These are phyloP conservation scores for Tricholoma sp. DNA, from an alignment of 768 basidiomycete species.

Conservation along the genomic window DNA sequence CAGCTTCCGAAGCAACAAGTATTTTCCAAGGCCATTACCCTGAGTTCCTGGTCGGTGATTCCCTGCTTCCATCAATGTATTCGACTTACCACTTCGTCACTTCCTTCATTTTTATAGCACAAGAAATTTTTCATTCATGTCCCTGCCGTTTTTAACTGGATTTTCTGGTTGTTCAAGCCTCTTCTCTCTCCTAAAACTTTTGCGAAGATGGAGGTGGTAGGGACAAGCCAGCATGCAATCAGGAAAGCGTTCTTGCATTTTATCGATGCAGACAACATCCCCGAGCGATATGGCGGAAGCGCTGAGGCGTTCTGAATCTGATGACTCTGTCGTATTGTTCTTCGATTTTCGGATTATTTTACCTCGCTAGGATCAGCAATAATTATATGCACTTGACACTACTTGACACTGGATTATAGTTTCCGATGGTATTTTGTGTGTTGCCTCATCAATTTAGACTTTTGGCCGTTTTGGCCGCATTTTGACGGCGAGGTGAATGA, in stretches of 20 bases:
- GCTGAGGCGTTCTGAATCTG: constrained; percentile 43
- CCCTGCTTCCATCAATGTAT: background rate
- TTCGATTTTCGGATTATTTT: background rate
- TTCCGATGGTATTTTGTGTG: no score
- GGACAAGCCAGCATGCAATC: constrained; percentile 54
- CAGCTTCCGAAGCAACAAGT: constrained; percentile 66
- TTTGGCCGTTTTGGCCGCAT: no score
- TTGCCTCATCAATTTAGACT: no score
- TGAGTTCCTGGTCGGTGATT: constrained; percentile 57
- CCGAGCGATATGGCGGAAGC: constrained; percentile 66
- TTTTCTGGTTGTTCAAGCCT: constrained; percentile 82
- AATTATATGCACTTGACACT: no score
- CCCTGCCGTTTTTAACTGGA: constrained; percentile 70
- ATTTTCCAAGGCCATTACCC: constrained; percentile 80
- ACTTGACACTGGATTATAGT: no score
- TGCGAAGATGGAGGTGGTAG: constrained; percentile 78
- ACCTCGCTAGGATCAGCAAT: background rate
- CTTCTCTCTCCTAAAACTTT: constrained; percentile 68
- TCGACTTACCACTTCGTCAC: background rate
- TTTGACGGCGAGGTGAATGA: no score
- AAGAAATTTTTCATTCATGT: constrained; percentile 83
- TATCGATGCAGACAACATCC: constrained; percentile 55
- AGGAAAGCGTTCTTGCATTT: constrained; percentile 53
- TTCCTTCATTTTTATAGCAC: constrained; percentile 37
- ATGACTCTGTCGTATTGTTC: background rate